Percentiles rank a stretch among this genome's conserved stretches.
Conservation (phyloP, 805 yeast genomes). For the Candida stauntonica region DNA sequence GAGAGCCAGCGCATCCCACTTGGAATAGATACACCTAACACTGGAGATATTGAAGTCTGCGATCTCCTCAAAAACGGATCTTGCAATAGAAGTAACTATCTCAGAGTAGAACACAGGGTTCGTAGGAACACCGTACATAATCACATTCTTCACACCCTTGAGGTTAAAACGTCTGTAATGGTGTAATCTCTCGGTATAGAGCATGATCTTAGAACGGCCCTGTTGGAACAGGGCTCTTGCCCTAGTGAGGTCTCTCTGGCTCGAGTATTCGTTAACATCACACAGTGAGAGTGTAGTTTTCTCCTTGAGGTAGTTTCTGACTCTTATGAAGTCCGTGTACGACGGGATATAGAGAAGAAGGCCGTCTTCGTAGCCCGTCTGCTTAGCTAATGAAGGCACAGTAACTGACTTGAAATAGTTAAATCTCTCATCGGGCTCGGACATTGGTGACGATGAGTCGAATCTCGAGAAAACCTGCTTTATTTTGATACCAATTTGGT, state of each 20-base stretch:
- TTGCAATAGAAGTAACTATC: conserved; percentile 63
- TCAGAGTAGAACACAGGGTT: conserved; percentile 84
- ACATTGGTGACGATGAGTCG: conserved; percentile 46
- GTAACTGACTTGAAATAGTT: conserved; percentile 70
- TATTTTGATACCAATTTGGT: conserved; percentile 59
- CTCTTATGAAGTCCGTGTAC: conserved; percentile 78
- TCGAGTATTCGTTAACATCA: conserved; percentile 78
- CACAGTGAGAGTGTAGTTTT: conserved; percentile 63
- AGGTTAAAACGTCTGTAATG: conserved; percentile 84
- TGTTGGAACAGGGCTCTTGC: conserved; percentile 66
- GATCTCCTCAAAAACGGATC: conserved; percentile 44
- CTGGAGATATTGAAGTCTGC: conserved; percentile 54
- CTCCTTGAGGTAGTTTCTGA: conserved; percentile 56
- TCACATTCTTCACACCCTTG: conserved; percentile 75
- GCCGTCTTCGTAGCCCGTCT: conserved; percentile 64
- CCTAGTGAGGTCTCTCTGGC: conserved; percentile 64
- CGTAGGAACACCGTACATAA: conserved; percentile 80
- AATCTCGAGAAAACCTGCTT: conserved; percentile 71
- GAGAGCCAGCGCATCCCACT: conserved; percentile 72
- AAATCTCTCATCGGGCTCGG: conserved; percentile 81
- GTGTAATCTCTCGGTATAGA: conserved; percentile 94
- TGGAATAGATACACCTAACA: conserved; percentile 62
- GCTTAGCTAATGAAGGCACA: conserved; percentile 64
- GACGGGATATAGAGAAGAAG: conserved; percentile 77
- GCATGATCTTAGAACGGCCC: conserved; percentile 58